A percentile compares a stretch with the other conserved stretches of the same genome.
Evolutionary conservation across 768 basidiomycete genomes (phyloP).

Genomic region (Termitomyces sp.): DNA sequence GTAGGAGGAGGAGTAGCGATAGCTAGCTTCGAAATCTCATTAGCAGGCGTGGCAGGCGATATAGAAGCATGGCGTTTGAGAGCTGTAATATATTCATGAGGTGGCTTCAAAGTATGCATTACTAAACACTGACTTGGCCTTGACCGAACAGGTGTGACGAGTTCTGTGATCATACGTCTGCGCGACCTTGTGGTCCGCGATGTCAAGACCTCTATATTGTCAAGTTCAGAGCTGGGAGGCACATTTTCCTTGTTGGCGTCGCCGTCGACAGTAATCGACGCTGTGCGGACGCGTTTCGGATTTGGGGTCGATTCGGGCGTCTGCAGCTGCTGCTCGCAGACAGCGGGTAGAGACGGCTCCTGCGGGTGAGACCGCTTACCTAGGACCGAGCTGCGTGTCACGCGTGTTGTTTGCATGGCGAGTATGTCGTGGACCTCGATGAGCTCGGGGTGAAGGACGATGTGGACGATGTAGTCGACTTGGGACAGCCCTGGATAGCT

Average conservation of each 20-base stretch:
- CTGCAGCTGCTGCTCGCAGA: constrained; percentile 41
- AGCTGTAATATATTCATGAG: constrained; percentile 27
- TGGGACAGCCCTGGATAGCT: constrained; percentile 19
- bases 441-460: constrained; percentile 16
- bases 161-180: constrained; percentile 35
- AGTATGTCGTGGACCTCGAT: constrained; percentile 11
- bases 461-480: constrained; percentile 23
- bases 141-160: constrained; percentile 39
- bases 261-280: constrained; percentile 41
- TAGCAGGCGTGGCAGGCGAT: constrained; percentile 45
- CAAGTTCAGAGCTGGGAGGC: constrained; percentile 47
- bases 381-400: constrained; percentile 46
- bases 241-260: constrained; percentile 78
- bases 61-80: constrained; percentile 47
- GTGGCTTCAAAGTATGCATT: constrained; percentile 9
- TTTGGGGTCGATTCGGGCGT: constrained; percentile 65
- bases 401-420: constrained; percentile 40
- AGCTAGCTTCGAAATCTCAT: constrained; percentile 36
- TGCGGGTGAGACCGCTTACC: constrained; percentile 48
- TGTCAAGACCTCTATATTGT: constrained; percentile 33
- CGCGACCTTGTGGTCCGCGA: constrained; percentile 38
- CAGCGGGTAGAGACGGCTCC: constrained; percentile 23
- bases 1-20: constrained; percentile 63
- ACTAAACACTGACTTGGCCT: constrained; percentile 38
- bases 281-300: constrained; percentile 60